Base-by-base conservation (phyloP, 257 asterid species). In the Salvia rosmarinus region DNA sequence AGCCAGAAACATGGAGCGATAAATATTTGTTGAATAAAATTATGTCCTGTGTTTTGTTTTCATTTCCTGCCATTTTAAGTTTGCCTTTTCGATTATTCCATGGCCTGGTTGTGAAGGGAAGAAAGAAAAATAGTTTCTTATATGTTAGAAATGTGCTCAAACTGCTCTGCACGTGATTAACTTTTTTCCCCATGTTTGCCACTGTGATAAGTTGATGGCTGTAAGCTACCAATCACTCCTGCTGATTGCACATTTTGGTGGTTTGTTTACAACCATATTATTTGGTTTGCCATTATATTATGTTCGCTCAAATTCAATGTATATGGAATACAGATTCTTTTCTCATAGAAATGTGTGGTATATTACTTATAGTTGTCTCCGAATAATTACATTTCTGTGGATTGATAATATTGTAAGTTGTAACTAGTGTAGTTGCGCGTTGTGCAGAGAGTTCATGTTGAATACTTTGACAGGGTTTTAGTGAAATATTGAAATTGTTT, bases 341-440 rank as follows among this genome's bases (percentile, higher is more conserved):
- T 46, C 40, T 35, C 47, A 4, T 70, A n/a, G 39, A n/a, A 9
- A 64, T 50, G 13, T 67, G 6, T 19, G 28, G 39, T 51, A 19
- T 55, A 17, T 42, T n/a, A 25, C 30, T 3, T 25, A 25, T 25
- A 25, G 30, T 25, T 25, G 30, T 25, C 30, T 25, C 30, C 3
- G 30, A 25, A 3, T 43, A 43, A 12, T 43, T 12, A 43, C 6
- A 43, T 23, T 50, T 61, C 30, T 30, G 34, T 70, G 75, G 56
- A 57, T 42, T 55, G 19, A 44, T 60, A n/a, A 58, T 72, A 12
- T 20, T 25, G 30, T 25, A 25, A 25, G 3, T 25, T 25, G 64
- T 55, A 65, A 54, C 44, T 16, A 55, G 67, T 25, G 14, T 32
- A 59, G 13, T n/a, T 66, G 20, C 59, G 57, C 75, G 25, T 47